Conservation (phyloP, 164 flowering plant genomes). For the Magnolia kwangsiensis region DNA sequence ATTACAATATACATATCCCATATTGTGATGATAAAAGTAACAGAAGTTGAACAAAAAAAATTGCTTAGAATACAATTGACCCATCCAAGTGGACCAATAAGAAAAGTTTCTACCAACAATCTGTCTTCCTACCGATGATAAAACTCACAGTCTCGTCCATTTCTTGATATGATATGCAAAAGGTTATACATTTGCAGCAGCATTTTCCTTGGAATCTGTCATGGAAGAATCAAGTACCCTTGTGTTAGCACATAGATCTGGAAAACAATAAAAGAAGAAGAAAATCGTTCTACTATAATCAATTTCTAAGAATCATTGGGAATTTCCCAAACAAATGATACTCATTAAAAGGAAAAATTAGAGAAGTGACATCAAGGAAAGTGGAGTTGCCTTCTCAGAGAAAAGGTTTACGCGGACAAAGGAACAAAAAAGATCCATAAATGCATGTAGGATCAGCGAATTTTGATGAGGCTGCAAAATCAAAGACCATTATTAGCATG, state of each 20-base stretch:
- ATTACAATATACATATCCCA: not conserved
- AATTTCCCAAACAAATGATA: not conserved
- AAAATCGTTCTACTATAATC: not conserved
- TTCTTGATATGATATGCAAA: conserved; percentile 65
- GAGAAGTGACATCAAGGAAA: not conserved
- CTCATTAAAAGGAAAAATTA: not conserved
- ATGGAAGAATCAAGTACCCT: conserved; percentile 11
- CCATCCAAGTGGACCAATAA: not conserved
- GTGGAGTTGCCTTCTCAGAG: conserved; percentile 68
- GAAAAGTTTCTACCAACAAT: conserved; percentile 1
- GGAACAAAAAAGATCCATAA: conserved; percentile 96
- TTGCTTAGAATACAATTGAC: not conserved
- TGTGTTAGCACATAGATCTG: conserved; percentile 6
- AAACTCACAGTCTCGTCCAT: conserved; percentile 91
- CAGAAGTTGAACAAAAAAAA: not conserved
- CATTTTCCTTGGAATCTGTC: conserved; percentile 96
- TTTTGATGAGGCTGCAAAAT: conserved; percentile 96
- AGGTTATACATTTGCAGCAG: conserved; percentile 90
- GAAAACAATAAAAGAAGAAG: not conserved
- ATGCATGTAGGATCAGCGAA: conserved; percentile 88
- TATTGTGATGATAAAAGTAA: not conserved
- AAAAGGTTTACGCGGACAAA: conserved; percentile 90
- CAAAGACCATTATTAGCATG: conserved; percentile 19
- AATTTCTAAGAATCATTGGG: not conserved
- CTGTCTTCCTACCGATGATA: conserved; percentile 69